Conservation (phyloP, 176 grass and related monocot species). For the Hordeum vulgare region DNA sequence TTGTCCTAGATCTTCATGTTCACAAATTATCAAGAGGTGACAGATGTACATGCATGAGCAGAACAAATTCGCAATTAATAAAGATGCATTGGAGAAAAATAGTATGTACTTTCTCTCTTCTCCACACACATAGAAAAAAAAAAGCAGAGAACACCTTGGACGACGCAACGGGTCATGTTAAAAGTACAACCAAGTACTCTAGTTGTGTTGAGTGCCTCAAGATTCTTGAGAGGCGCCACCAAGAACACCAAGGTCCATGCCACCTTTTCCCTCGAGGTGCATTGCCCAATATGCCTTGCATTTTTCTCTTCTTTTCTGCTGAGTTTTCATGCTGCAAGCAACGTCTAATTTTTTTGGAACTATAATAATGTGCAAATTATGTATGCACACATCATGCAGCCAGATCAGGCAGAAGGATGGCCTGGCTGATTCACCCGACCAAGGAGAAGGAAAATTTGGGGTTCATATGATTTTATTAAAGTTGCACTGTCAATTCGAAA, state of each 20-base stretch:
- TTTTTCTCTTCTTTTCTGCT: not conserved
- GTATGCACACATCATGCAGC: not conserved
- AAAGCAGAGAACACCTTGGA: not conserved
- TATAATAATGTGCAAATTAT: not conserved
- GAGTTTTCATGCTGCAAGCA: constrained; percentile 28
- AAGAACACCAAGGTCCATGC: constrained; percentile 31
- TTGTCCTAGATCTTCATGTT: not conserved
- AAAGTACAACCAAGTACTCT: constrained; percentile 20
- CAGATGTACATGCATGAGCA: not conserved
- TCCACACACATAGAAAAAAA: not conserved
- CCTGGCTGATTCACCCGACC: constrained; percentile 3
- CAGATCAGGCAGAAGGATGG: constrained; percentile 6
- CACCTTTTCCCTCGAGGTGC: not conserved
- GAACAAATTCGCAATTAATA: not conserved
- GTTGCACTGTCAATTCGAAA: not conserved
- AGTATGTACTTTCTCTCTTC: constrained; percentile 1
- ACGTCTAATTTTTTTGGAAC: not conserved
- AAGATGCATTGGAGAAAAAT: constrained; percentile 15
- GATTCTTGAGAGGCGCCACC: constrained; percentile 37
- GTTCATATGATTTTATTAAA: not conserved
- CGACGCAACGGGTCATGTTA: constrained; percentile 14
- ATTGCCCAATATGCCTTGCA: not conserved
- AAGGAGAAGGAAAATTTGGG: constrained; percentile 3
- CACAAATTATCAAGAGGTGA: not conserved
- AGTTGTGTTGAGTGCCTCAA: constrained; percentile 1